phyloP scores from a whole-genome alignment of 2,329 filamentous ascomycete species.

The Diaporthe sp. region DNA sequence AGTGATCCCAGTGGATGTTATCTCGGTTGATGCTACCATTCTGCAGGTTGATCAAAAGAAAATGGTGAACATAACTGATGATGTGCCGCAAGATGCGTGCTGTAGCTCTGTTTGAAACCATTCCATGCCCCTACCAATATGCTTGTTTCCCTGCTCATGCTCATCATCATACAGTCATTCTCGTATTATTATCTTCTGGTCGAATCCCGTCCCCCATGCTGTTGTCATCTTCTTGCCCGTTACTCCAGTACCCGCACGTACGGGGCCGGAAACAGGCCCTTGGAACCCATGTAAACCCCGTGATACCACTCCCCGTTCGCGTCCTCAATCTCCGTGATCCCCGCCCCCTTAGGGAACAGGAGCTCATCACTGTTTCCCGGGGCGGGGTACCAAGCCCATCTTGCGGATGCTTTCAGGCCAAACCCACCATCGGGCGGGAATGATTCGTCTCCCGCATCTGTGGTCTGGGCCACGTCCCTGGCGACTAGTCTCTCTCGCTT shows the following conservation, averaged over 20 bases:
- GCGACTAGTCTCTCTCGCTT: slow-evolving; percentile 64
- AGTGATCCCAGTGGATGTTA: no score
- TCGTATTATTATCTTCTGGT: neutral
- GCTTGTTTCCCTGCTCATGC: slow-evolving; percentile 32
- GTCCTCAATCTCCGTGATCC: slow-evolving; percentile 86
- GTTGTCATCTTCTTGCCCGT: neutral
- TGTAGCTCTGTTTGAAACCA: neutral
- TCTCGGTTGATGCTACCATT: neutral
- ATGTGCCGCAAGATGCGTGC: neutral
- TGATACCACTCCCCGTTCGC: slow-evolving; percentile 93
- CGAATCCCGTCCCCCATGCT: slow-evolving; percentile 4
- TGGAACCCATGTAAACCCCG: slow-evolving; percentile 85
- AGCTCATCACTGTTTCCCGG: slow-evolving; percentile 79
- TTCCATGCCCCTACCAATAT: slow-evolving; percentile 5
- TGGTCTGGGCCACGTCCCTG: slow-evolving; percentile 62
- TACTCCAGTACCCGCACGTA: slow-evolving; percentile 72
- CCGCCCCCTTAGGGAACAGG: slow-evolving; percentile 85
- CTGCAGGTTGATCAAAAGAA: neutral
- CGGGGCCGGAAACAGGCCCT: slow-evolving; percentile 84
- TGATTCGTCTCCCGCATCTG: slow-evolving; percentile 51
- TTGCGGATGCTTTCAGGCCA: slow-evolving; percentile 73
- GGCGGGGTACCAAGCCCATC: slow-evolving; percentile 85
- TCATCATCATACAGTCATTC: slow-evolving; percentile 33
- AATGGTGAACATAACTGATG: neutral
- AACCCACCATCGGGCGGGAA: slow-evolving; percentile 85